phyloP scores from a whole-genome alignment of 2,329 filamentous ascomycete genomes.

The Aspergillus unguis region DNA sequence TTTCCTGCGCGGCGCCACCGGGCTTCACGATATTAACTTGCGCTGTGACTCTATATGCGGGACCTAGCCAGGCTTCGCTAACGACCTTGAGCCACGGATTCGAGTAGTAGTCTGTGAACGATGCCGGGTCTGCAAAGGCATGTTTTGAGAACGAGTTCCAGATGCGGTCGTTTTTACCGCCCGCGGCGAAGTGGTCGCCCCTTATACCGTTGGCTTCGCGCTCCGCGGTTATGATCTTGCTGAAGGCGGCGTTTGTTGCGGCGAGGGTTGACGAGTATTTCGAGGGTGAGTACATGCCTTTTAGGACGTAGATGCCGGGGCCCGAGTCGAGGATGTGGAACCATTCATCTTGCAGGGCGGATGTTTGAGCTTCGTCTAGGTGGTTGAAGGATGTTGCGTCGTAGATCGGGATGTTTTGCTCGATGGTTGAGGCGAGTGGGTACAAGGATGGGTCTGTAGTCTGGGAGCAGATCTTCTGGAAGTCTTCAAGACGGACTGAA shows the following conservation, averaged over 20 bases:
- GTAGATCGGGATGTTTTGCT: conserved; percentile 57
- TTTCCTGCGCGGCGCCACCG: conserved; percentile 55
- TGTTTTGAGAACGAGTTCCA: conserved; percentile 67
- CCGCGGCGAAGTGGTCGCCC: conserved; percentile 61
- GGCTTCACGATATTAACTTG: conserved; percentile 63
- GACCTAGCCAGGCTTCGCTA: conserved; percentile 57
- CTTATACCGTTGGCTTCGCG: conserved; percentile 31
- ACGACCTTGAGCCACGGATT: conserved; percentile 58
- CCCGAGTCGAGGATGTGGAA: conserved; percentile 56
- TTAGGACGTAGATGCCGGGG: conserved; percentile 59
- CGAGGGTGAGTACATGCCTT: conserved; percentile 49
- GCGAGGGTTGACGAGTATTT: conserved; percentile 38
- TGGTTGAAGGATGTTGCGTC: conserved; percentile 41
- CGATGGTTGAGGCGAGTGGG: conserved; percentile 46
- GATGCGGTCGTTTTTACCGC: conserved; percentile 58
- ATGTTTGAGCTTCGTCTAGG: conserved; percentile 26
- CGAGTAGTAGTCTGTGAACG: conserved; percentile 57
- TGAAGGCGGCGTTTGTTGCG: conserved; percentile 48
- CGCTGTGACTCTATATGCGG: conserved; percentile 58
- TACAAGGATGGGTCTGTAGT: conserved; percentile 41
- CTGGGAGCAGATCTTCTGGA: conserved; percentile 46
- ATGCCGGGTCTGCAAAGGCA: conserved; percentile 48
- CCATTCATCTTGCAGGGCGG: conserved; percentile 58
- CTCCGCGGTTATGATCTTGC: conserved; percentile 50
- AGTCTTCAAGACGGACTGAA: conserved; percentile 35